A percentile compares a stretch with the other conserved stretches of the same genome.
Evolutionary conservation across 2,329 filamentous ascomycete species (phyloP).

Genomic region (Botryotinia narcissicola): DNA sequence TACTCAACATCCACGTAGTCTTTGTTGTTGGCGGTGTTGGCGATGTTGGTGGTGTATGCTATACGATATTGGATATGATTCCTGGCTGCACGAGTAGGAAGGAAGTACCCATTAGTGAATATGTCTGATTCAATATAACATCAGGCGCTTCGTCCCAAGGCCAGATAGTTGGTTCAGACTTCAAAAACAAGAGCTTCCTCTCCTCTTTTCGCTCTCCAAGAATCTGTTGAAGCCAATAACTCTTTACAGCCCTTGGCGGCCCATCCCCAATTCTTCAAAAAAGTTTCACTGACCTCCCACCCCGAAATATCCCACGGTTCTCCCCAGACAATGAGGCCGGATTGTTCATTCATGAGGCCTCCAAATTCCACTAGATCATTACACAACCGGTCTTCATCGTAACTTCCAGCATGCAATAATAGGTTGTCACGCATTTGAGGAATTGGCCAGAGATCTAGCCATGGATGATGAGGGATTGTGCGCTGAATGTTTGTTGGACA

Average conservation of each 20-base stretch:
- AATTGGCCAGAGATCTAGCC: slow-evolving; percentile 45
- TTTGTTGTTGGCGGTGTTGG: not conserved
- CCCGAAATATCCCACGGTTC: slow-evolving; percentile 43
- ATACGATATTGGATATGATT: not conserved
- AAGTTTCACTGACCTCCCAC: slow-evolving; percentile 45
- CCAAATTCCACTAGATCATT: slow-evolving; percentile 43
- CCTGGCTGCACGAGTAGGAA: not conserved
- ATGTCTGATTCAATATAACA: not conserved
- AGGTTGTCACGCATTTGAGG: slow-evolving; percentile 43
- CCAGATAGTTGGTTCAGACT: not conserved
- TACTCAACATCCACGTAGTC: not conserved
- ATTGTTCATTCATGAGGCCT: slow-evolving; percentile 39
- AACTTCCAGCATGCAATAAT: slow-evolving; percentile 40
- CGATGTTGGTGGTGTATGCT: not conserved
- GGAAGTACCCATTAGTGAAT: not conserved
- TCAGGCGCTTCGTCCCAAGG: not conserved
- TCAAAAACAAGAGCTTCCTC: slow-evolving; percentile 31
- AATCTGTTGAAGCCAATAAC: slow-evolving; percentile 40
- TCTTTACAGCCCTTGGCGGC: slow-evolving; percentile 34
- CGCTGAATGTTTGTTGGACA: slow-evolving; percentile 44
- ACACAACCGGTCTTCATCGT: slow-evolving; percentile 47
- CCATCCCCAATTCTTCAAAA: slow-evolving; percentile 42
- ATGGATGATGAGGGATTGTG: slow-evolving; percentile 42
- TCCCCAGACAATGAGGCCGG: slow-evolving; percentile 39
- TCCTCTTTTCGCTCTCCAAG: slow-evolving; percentile 39